A percentile compares a stretch with the other conserved stretches of the same genome.
phyloP scores from a whole-genome alignment of 2,329 filamentous ascomycete species.

The Talaromyces pinophilus region DNA sequence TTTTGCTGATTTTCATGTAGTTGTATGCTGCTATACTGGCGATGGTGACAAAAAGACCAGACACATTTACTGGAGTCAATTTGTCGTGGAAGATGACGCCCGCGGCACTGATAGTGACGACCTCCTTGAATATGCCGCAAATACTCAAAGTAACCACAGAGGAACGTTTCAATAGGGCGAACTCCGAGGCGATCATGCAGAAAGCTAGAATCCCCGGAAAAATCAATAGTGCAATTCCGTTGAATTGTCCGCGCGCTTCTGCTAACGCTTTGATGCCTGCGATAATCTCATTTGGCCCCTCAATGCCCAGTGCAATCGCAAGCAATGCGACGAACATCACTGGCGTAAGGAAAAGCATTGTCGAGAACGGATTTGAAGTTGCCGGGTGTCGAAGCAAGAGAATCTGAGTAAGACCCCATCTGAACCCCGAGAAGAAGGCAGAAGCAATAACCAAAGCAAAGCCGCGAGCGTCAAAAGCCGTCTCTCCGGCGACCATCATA shows the following conservation, averaged over 20 bases:
- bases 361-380: slow-evolving; percentile 93
- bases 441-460: slow-evolving; percentile 92
- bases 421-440: slow-evolving; percentile 92
- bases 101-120: slow-evolving; percentile 89
- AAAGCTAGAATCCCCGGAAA: slow-evolving; percentile 93
- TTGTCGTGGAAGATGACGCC: slow-evolving; percentile 85
- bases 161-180: slow-evolving; percentile 89
- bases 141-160: slow-evolving; percentile 95
- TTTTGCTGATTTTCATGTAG: slow-evolving; percentile 87
- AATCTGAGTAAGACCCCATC: slow-evolving; percentile 98
- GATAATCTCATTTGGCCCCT: slow-evolving; percentile 70
- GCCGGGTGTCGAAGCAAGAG: slow-evolving; percentile 90
- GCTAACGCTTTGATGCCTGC: slow-evolving; percentile 66
- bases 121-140: slow-evolving; percentile 98
- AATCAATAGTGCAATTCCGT: slow-evolving; percentile 72
- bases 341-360: slow-evolving; percentile 95
- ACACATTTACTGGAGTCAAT: slow-evolving; percentile 82
- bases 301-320: slow-evolving; percentile 78
- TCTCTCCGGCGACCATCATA: slow-evolving; percentile 97
- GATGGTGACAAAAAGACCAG: slow-evolving; percentile 85
- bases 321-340: slow-evolving; percentile 90
- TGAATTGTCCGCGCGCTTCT: slow-evolving; percentile 65
- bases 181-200: slow-evolving; percentile 94
- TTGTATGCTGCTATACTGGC: slow-evolving; percentile 87
- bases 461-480: slow-evolving; percentile 81